These are phyloP conservation scores for Sporobolus alterniflorus DNA, from an alignment of 202 grass and related monocot species.

Conservation along the genomic window DNA sequence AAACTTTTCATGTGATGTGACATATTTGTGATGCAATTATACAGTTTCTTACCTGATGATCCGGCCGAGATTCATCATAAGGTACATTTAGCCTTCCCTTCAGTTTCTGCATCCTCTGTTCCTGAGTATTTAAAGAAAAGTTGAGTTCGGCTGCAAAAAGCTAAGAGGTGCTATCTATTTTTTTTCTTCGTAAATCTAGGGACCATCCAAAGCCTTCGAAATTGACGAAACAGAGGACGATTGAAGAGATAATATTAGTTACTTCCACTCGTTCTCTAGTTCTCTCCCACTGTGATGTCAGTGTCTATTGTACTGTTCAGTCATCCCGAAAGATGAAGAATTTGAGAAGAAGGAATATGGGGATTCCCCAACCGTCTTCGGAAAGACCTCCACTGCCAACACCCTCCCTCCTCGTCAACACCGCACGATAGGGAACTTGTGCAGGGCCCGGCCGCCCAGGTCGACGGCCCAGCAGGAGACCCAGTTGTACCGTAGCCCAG, in stretches of 20 bases:
- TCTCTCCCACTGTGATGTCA: too few species aligned
- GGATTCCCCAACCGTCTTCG: too few species aligned
- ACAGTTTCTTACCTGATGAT: slow-evolving; percentile 67
- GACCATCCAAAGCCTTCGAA: background rate
- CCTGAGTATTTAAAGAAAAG: slow-evolving; percentile 48
- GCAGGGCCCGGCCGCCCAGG: too few species aligned
- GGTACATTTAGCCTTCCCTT: slow-evolving; percentile 88
- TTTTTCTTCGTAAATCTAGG: background rate
- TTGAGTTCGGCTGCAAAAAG: slow-evolving; percentile 1
- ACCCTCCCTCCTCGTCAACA: background rate
- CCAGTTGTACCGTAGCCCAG: too few species aligned
- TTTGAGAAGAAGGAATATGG: too few species aligned
- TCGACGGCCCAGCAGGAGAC: too few species aligned
- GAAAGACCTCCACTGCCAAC: too few species aligned
- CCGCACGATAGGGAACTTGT: too few species aligned
- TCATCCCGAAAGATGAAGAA: too few species aligned
- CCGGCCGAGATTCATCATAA: slow-evolving; percentile 73
- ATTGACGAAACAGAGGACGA: slow-evolving; percentile 17
- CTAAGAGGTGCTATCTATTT: background rate
- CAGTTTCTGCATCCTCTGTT: slow-evolving; percentile 71
- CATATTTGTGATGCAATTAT: background rate
- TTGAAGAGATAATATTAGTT: slow-evolving; percentile 53
- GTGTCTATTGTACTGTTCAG: too few species aligned
- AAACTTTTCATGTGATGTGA: background rate
- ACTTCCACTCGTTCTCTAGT: background rate